Base-by-base conservation (phyloP, 2,329 filamentous ascomycete genomes). In the Sclerotinia minor region DNA sequence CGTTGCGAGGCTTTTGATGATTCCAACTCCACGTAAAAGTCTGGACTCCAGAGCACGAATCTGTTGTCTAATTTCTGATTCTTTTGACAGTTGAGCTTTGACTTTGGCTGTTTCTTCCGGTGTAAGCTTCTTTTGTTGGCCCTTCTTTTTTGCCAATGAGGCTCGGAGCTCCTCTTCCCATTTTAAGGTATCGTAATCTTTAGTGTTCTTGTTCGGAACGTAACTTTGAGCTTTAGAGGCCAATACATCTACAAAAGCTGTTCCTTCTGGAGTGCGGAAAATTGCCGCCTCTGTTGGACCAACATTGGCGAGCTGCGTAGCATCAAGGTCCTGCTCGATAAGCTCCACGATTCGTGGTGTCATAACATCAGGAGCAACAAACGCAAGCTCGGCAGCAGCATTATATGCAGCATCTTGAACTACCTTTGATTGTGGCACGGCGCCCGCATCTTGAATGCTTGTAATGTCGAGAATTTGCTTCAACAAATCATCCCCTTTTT, bases 111-210 rank as follows among this genome's bases (percentile, higher is more conserved):
- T 89, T 75, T 99, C 94, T 47, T 98, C 95, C 0, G 92, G 80
- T 0, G 92, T 95, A 13, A 98, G 86, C 79, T 97, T 99, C 81
- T 93, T 94, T 74, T 92, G 88, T 69, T 91, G 87, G 1, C 94
- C 94, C 78, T 94, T 97, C 82, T 98, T 99, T 76, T 92, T 85
- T n/a, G 94, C 93, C 52, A 99, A 80, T 74, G 97, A 92, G 50
- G 87, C 85, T 68, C 94, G 85, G 9, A 99, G 83, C 71, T 99
- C 95, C 77, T 94, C 91, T 79, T 99, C 95, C 95, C 96, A 99
- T 79, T 97, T 97, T 52, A 97, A 80, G 1, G 92, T 96, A 74
- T 99, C 92, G 74, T 97, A 97, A 77, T 98, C 95, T 78, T 96
- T 97, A 60, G 87, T 89, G 75, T 92, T 97, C 80, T 97, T 98